A percentile compares a stretch with the other conserved stretches of the same genome.
Evolutionary conservation across 306 rosid species (phyloP).

Genomic region (Cucurbita ficifolia): DNA sequence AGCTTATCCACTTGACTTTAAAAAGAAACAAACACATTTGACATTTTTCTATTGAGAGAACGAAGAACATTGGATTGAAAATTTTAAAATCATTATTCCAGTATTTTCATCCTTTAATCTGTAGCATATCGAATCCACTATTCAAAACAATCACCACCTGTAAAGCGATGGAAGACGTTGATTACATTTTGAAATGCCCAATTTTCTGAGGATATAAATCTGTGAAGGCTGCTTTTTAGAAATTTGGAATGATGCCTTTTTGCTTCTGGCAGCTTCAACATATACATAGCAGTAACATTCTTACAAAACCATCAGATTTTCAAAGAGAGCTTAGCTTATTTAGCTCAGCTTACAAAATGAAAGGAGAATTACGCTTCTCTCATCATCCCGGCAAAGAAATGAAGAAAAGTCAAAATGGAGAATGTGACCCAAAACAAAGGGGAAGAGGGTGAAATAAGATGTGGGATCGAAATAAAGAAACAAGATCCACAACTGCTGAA

Average conservation of each 20-base stretch:
- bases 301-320: conserved; percentile 5
- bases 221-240: background rate
- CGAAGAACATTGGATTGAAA: background rate
- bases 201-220: background rate
- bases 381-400: conserved; percentile 23
- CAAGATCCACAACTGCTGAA: conserved; percentile 22
- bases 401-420: conserved; percentile 28
- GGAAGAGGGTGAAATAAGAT: conserved; percentile 9
- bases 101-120: background rate
- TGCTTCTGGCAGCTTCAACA: conserved; percentile 1
- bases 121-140: background rate
- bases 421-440: conserved; percentile 15
- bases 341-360: conserved; percentile 33
- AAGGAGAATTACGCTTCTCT: conserved; percentile 35
- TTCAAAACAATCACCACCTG: conserved; percentile 1
- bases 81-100: background rate
- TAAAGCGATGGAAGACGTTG: background rate
- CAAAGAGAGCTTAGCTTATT: conserved; percentile 25
- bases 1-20: background rate
- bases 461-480: conserved; percentile 11
- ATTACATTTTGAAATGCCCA: background rate
- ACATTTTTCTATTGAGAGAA: background rate
- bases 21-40: background rate
- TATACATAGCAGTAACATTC: background rate
- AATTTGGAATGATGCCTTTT: background rate